phyloP scores from a whole-genome alignment of 1,139 yeast genomes.

The Suhomyces maxii region DNA sequence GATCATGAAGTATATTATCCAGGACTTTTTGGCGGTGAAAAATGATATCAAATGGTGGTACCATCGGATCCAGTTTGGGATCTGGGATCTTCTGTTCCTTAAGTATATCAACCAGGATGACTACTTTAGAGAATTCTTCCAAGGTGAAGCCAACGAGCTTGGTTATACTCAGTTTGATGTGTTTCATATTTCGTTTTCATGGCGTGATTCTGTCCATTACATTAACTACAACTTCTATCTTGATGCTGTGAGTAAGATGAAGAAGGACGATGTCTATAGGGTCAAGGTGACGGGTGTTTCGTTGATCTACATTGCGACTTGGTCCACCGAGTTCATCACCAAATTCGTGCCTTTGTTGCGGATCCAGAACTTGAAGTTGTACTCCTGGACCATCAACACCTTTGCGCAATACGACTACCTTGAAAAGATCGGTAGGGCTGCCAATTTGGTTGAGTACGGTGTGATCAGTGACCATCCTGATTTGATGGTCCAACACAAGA shows the following conservation, averaged over 20 bases:
- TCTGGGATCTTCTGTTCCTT: slow-evolving; percentile 73
- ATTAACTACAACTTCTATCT: slow-evolving; percentile 40
- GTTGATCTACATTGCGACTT: slow-evolving; percentile 38
- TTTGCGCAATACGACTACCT: slow-evolving; percentile 49
- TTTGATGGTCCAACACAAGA: slow-evolving; percentile 26
- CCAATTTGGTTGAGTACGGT: slow-evolving; percentile 44
- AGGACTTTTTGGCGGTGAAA: slow-evolving; percentile 48
- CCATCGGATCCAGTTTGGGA: slow-evolving; percentile 67
- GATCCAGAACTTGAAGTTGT: slow-evolving; percentile 52
- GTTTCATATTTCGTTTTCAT: slow-evolving; percentile 36
- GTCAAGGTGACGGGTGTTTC: slow-evolving; percentile 41
- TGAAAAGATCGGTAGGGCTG: slow-evolving; percentile 25
- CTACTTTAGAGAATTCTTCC: slow-evolving; percentile 29
- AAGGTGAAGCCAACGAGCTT: slow-evolving; percentile 11
- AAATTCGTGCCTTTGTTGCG: slow-evolving; percentile 40
- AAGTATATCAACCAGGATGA: slow-evolving; percentile 49
- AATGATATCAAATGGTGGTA: slow-evolving; percentile 66
- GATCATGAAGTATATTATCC: slow-evolving; percentile 53
- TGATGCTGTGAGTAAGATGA: slow-evolving; percentile 21
- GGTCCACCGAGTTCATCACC: slow-evolving; percentile 38
- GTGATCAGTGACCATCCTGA: slow-evolving; percentile 64
- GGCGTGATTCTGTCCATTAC: slow-evolving; percentile 37
- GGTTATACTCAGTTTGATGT: slow-evolving; percentile 35
- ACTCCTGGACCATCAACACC: slow-evolving; percentile 82
- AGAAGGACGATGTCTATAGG: slow-evolving; percentile 19